Conservation (phyloP, 2,329 filamentous ascomycete genomes). For the Metarhizium brunneum region DNA sequence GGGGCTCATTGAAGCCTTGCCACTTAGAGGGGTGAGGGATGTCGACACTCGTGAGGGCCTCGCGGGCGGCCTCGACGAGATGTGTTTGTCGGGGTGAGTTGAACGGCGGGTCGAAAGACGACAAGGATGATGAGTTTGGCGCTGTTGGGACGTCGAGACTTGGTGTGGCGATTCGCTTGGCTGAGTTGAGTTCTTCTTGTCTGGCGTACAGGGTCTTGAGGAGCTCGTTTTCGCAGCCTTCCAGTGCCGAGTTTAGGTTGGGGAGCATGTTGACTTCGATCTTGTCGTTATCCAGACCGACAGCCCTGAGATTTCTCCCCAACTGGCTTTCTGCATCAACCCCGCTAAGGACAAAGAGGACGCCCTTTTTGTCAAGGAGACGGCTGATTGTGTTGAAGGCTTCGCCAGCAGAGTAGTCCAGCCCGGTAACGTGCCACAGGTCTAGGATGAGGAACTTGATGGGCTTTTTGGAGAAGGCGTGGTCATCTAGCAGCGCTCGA, state of each 20-base stretch:
- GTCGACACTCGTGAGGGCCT: constrained; percentile 61
- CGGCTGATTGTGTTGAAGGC: constrained; percentile 90
- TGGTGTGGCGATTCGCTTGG: constrained; percentile 30
- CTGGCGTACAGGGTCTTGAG: constrained; percentile 70
- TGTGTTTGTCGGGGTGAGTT: constrained; percentile 76
- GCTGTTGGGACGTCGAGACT: constrained; percentile 39
- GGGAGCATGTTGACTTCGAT: constrained; percentile 74
- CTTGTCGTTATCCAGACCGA: constrained; percentile 68
- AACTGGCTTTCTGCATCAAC: constrained; percentile 68
- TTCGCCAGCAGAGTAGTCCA: constrained; percentile 94
- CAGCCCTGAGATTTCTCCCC: constrained; percentile 69
- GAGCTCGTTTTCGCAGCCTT: constrained; percentile 90
- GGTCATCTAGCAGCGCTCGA: constrained; percentile 70
- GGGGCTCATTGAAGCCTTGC: constrained; percentile 80
- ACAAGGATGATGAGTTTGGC: constrained; percentile 20
- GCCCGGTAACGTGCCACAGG: constrained; percentile 77
- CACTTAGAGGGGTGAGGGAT: constrained; percentile 56
- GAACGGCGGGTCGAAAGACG: constrained; percentile 36
- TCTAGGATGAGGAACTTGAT: constrained; percentile 89
- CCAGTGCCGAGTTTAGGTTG: constrained; percentile 84
- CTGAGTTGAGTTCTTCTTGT: constrained; percentile 49
- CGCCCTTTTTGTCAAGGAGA: constrained; percentile 65
- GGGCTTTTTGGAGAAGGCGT: constrained; percentile 65
- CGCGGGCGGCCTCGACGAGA: constrained; percentile 68
- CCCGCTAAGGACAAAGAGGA: constrained; percentile 75